A percentile compares a stretch with the other conserved stretches of the same genome.
Conservation (phyloP, 2,329 filamentous ascomycete species). For the Pyrenochaeta sp. region DNA sequence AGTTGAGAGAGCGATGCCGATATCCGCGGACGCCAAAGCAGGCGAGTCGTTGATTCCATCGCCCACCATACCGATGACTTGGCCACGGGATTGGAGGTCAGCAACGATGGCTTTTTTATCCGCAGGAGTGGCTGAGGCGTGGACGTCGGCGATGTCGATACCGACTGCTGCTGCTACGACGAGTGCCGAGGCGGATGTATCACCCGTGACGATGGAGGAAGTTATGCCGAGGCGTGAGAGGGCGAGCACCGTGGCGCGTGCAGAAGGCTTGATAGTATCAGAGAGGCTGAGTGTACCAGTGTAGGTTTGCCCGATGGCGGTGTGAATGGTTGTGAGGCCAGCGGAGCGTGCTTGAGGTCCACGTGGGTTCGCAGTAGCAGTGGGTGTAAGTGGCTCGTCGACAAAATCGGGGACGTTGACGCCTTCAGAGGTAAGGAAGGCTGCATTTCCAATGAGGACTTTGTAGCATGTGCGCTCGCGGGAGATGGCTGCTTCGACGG, state of each 20-base stretch:
- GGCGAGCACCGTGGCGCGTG: constrained; percentile 80
- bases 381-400: constrained; percentile 59
- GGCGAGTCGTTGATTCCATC: constrained; percentile 99
- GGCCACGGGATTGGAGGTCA: constrained; percentile 74
- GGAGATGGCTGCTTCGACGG: constrained; percentile 77
- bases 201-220: constrained; percentile 91
- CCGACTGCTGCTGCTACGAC: constrained; percentile 85
- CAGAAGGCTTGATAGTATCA: constrained; percentile 90
- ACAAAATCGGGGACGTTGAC: constrained; percentile 68
- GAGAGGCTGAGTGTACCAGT: constrained; percentile 83
- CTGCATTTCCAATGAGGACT: constrained; percentile 83
- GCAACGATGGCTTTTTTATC: constrained; percentile 90
- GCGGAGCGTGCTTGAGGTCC: constrained; percentile 57
- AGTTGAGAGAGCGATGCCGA: constrained; percentile 90
- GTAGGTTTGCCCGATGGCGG: constrained; percentile 84
- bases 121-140: constrained; percentile 86
- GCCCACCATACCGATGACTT: constrained; percentile 90
- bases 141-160: constrained; percentile 78
- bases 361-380: constrained; percentile 37
- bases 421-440: constrained; percentile 75
- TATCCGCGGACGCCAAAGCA: constrained; percentile 87
- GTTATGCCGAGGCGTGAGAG: constrained; percentile 85
- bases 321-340: constrained; percentile 89
- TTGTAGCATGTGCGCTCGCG: constrained; percentile 76
- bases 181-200: constrained; percentile 83